Evolutionary conservation across 2,329 filamentous ascomycete species (phyloP).

Genomic region (Akanthomyces muscarius): DNA sequence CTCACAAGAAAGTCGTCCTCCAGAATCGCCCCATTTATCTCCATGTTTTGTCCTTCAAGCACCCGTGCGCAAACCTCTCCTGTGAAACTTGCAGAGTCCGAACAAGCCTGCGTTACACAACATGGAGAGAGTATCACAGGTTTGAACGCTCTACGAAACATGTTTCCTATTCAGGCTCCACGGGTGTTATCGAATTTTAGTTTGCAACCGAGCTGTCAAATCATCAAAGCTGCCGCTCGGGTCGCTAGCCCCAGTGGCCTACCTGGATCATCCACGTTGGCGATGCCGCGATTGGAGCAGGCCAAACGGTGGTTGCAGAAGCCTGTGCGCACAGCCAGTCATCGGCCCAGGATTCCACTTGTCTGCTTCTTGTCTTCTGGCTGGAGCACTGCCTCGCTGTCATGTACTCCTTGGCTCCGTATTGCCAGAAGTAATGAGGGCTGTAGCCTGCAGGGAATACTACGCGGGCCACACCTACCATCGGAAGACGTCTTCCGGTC

Average conservation of each 20-base stretch:
- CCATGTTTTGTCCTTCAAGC: not conserved
- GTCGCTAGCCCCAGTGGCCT: not conserved
- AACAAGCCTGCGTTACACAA: not conserved
- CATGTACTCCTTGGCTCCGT: not conserved
- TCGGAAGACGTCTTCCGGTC: slow-evolving; percentile 7
- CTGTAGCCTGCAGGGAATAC: not conserved
- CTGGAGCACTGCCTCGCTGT: slow-evolving; percentile 2
- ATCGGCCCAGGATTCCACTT: not conserved
- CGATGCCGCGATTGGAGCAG: slow-evolving; percentile 8
- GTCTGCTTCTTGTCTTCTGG: not conserved
- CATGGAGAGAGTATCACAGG: not conserved
- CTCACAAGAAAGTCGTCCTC: not conserved
- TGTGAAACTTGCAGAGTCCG: not conserved
- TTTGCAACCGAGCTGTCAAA: not conserved
- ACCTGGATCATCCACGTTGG: not conserved
- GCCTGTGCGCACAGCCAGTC: not conserved
- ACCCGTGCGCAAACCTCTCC: slow-evolving; percentile 1
- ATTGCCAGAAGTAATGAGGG: not conserved
- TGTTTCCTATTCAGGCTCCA: not conserved
- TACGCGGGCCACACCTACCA: not conserved
- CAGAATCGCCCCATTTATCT: not conserved
- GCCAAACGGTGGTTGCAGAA: not conserved
- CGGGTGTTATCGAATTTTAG: not conserved
- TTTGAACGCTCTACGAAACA: not conserved
- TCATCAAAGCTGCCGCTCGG: not conserved